A percentile compares a stretch with the other conserved stretches of the same genome.
Evolutionary conservation across 2,329 filamentous ascomycete genomes (phyloP).

Genomic region (Talaromyces sp.): DNA sequence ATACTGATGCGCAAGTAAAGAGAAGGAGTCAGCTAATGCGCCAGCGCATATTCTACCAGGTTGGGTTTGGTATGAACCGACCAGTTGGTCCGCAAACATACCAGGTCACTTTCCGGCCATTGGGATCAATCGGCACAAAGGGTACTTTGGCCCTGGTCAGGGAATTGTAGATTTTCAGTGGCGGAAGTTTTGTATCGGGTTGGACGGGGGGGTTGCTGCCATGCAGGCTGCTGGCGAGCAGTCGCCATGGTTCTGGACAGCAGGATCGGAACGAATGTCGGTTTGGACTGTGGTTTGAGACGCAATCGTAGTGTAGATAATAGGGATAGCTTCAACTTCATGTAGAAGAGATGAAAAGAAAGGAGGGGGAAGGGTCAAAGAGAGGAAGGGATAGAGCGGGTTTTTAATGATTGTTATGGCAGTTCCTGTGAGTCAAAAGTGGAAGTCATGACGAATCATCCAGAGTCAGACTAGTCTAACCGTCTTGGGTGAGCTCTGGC

Average conservation of each 20-base stretch:
- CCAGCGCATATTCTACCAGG: slow-evolving; percentile 44
- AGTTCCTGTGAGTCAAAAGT: background rate
- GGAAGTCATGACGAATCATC: background rate
- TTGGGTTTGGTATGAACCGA: background rate
- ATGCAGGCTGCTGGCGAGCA: slow-evolving; percentile 38
- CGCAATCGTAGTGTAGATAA: background rate
- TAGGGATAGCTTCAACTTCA: background rate
- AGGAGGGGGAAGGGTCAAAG: too few relatives aligned
- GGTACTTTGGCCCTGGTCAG: slow-evolving; percentile 68
- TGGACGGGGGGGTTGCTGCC: slow-evolving; percentile 37
- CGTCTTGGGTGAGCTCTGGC: slow-evolving; percentile 6
- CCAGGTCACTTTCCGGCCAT: slow-evolving; percentile 68
- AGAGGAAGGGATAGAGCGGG: background rate
- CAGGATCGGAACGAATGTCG: background rate
- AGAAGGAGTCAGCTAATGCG: background rate
- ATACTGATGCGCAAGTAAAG: slow-evolving; percentile 47
- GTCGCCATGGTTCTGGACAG: slow-evolving; percentile 21
- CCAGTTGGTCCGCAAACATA: slow-evolving; percentile 80
- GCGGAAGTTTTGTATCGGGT: slow-evolving; percentile 38
- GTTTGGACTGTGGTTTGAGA: slow-evolving; percentile 1
- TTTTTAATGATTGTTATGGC: background rate
- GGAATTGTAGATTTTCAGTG: slow-evolving; percentile 74
- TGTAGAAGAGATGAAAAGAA: slow-evolving; percentile 1
- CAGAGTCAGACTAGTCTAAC: background rate
- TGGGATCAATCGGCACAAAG: slow-evolving; percentile 66